phyloP scores from a whole-genome alignment of 352 stramenopile species.

The Pythium vanterpoolii region DNA sequence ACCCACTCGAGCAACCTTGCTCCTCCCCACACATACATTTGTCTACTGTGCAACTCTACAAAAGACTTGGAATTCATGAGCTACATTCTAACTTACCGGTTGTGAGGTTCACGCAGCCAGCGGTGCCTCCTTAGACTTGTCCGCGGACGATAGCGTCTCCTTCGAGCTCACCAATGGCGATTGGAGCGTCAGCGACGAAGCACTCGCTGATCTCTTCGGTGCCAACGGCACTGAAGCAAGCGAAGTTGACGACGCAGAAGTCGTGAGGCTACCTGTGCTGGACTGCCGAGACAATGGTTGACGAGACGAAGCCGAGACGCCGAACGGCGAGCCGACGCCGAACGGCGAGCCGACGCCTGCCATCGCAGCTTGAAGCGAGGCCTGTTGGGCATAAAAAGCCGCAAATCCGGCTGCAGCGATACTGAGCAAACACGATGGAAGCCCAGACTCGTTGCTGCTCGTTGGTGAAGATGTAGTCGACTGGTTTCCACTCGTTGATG shows the following conservation, averaged over 20 bases:
- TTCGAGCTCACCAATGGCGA: conserved; percentile 9
- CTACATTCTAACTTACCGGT: conserved; percentile 2
- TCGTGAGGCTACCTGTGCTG: conserved; percentile 11
- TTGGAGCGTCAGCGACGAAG: conserved; percentile 9
- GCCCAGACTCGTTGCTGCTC: conserved; percentile 7
- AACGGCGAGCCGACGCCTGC: conserved; percentile 3
- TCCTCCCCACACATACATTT: too few species aligned
- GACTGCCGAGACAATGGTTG: conserved; percentile 22
- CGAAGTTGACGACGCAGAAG: conserved; percentile 12
- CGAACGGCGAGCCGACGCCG: conserved; percentile 5
- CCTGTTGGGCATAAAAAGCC: conserved; percentile 56
- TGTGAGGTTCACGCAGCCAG: conserved; percentile 11
- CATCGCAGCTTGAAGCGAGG: conserved; percentile 33
- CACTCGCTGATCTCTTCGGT: conserved; percentile 6
- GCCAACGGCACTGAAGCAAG: conserved; percentile 7
- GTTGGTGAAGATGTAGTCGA: not conserved
- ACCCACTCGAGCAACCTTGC: too few species aligned
- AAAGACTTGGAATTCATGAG: too few species aligned
- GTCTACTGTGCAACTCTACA: too few species aligned
- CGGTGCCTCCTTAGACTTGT: conserved; percentile 18
- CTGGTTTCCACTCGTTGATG: conserved; percentile 2
- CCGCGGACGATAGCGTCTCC: not conserved
- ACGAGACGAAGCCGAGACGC: not conserved
- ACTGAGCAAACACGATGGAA: conserved; percentile 59
- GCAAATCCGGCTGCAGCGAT: conserved; percentile 54